Base-by-base conservation (phyloP, 116 monocot species). In the Cymodocea nodosa region DNA sequence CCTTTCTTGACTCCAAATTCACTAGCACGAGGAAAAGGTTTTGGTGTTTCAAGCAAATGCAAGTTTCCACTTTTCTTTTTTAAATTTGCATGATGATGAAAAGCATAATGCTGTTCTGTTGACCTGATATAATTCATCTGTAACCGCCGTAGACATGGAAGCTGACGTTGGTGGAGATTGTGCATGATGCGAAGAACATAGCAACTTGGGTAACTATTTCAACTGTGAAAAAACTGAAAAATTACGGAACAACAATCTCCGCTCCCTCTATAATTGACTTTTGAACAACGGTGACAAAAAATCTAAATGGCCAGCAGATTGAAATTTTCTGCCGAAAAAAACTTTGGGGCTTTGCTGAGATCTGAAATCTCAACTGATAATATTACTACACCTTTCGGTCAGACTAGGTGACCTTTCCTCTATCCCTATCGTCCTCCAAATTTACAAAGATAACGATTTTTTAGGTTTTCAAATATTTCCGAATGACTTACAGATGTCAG, bases 361-460 rank as follows among this genome's bases (percentile, higher is more conserved):
- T 30, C 30, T 30, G 30, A 30, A 30, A 30, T 30, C 60, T 35
- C 23, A 2, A 10, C 23, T 2, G 18, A n/a, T 62, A 62, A 62
- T 62, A 62, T 62, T 62, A 39, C 62, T 62, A 62, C 34, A 18
- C 37, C 8, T 35, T 6, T 62, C n/a, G n/a, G 64, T 11, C 11
- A 64, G 64, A 48, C 64, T 64, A 64, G 56, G 30, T 56, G 54
- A 55, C 13, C 20, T 35, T 37, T 36, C 24, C 17, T 67, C 20
- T 53, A 36, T 63, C 51, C 66, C 52, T 66, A 56, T 73, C 69
- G 58, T 55, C 62, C 48, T 56, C 72, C 52, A 51, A 61, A 66
- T 66, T 17, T 77, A 74, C 74, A 74, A 74, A 80, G 64, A 74
- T 66, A n/a, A 77, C 74, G 77, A 66, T 20, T 50, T 37, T 58